These are phyloP conservation scores for Perkinsus olseni DNA, from an alignment of 169 alveolate species.

Conservation along the genomic window DNA sequence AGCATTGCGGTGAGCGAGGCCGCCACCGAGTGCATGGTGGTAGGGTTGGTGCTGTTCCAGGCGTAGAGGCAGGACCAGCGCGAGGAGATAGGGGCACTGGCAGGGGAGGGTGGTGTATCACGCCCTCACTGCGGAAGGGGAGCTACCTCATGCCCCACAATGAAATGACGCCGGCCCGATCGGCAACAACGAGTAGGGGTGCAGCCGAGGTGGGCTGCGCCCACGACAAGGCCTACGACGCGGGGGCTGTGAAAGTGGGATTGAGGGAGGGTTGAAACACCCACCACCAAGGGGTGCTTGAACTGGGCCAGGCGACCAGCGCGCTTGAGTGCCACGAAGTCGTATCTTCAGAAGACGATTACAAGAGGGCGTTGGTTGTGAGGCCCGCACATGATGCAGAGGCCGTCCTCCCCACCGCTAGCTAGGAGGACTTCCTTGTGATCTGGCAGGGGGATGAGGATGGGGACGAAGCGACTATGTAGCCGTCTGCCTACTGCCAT, in stretches of 20 bases:
- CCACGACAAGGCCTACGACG: neutral
- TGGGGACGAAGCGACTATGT: too few relatives aligned
- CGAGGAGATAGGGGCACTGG: neutral
- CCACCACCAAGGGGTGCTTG: neutral
- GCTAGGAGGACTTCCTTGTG: neutral
- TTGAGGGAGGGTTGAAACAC: neutral
- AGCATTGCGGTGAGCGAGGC: neutral
- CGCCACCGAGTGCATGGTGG: neutral
- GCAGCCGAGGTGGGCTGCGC: neutral
- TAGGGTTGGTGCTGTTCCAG: neutral
- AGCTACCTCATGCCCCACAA: neutral
- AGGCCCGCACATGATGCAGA: neutral
- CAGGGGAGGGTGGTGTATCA: neutral
- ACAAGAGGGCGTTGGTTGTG: neutral
- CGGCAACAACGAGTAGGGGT: neutral
- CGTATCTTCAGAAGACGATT: neutral
- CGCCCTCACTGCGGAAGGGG: neutral
- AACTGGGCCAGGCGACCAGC: neutral
- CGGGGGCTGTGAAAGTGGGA: neutral
- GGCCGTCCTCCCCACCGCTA: neutral
- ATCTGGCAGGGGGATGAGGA: neutral
- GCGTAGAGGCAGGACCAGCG: neutral
- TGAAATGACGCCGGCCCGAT: neutral
- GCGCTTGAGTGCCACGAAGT: neutral
- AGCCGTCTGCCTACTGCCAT: neutral